Evolutionary conservation across 345 rosid genomes (phyloP), one percentile per base, ranked within the genome.

Genomic region (Clarkia xantiana): DNA sequence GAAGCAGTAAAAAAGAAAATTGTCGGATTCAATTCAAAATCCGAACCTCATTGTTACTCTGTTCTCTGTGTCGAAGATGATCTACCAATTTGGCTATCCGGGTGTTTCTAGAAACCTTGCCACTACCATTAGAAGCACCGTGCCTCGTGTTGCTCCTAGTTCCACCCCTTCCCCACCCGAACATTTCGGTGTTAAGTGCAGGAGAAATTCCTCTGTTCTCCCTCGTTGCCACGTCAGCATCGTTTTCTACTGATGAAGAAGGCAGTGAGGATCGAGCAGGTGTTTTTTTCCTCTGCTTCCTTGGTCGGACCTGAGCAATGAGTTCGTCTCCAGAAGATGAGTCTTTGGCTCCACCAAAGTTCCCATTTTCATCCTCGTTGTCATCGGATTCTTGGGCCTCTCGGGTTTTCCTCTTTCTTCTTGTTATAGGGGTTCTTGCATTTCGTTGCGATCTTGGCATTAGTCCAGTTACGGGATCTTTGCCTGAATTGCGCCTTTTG

Each of bases 91-190:
- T 74, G 59, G 75, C 80, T 51, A 82, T 46, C 68, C 97, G 95
- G 61, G 76, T 58, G 52, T 45, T 76, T 41, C 82, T 76, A 11
- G 73, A 64, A 64, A 23, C 76, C 76, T 71, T 82, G 66, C 40
- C 72, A 61, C 75, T 63, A 60, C 70, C 63, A 64, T 68, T 68
- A 52, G 71, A 51, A 64, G 63, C 80, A 10, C 90, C 94, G 60
- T 89, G 94, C 43, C 97, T 73, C 11, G 90, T 76, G 64, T 76
- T 72, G 73, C 97, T 89, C 62, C 97, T 71, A 45, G 79, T 56
- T 42, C 95, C 95, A 41, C 95, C 97, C 75, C 76, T 72, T 41
- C 97, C 97, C 97, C 97, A 89, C 42, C 78, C 86, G 72, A 79
- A 84, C 75, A 66, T 59, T 58, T 88, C 97, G 2, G 76, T 53